phyloP scores from a whole-genome alignment of 306 rosid genomes.

The Prunus campanulata region DNA sequence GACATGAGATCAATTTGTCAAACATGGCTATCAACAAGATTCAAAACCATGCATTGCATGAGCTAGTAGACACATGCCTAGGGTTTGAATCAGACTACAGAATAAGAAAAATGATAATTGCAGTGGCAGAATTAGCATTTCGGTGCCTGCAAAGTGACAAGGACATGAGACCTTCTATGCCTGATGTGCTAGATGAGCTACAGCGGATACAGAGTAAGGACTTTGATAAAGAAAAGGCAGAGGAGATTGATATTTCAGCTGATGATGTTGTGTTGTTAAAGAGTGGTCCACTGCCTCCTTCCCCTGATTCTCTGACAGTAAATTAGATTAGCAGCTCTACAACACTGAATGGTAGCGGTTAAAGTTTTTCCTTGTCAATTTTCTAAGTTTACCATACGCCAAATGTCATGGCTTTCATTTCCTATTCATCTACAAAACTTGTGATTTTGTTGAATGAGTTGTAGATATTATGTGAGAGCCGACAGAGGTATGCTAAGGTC shows the following conservation, averaged over 20 bases:
- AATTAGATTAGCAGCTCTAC: slow-evolving; percentile 38
- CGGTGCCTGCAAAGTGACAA: slow-evolving; percentile 65
- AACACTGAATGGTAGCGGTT: slow-evolving; percentile 48
- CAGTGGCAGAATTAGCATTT: slow-evolving; percentile 77
- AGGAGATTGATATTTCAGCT: slow-evolving; percentile 42
- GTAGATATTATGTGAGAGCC: slow-evolving; percentile 31
- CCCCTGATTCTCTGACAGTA: slow-evolving; percentile 42
- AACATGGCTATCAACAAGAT: slow-evolving; percentile 81
- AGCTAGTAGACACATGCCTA: slow-evolving; percentile 59
- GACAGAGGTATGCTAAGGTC: slow-evolving; percentile 7
- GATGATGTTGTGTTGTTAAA: slow-evolving; percentile 44
- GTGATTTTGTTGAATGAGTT: slow-evolving; percentile 23
- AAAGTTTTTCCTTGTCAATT: slow-evolving; percentile 1
- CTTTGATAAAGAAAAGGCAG: slow-evolving; percentile 31
- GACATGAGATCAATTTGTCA: slow-evolving; percentile 74
- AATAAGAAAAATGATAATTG: slow-evolving; percentile 53
- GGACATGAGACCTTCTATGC: slow-evolving; percentile 73
- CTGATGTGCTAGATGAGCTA: slow-evolving; percentile 46
- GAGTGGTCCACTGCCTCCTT: slow-evolving; percentile 42
- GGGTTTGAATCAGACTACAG: slow-evolving; percentile 60
- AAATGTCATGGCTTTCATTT: not conserved
- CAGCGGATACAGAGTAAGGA: slow-evolving; percentile 46
- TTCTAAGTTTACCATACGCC: too few relatives aligned
- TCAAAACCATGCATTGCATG: slow-evolving; percentile 50
- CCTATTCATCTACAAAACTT: slow-evolving; percentile 3